Percentiles rank a stretch among this genome's conserved stretches.
phyloP scores from a whole-genome alignment of 2,329 filamentous ascomycete species.

The Xylariales sp. region DNA sequence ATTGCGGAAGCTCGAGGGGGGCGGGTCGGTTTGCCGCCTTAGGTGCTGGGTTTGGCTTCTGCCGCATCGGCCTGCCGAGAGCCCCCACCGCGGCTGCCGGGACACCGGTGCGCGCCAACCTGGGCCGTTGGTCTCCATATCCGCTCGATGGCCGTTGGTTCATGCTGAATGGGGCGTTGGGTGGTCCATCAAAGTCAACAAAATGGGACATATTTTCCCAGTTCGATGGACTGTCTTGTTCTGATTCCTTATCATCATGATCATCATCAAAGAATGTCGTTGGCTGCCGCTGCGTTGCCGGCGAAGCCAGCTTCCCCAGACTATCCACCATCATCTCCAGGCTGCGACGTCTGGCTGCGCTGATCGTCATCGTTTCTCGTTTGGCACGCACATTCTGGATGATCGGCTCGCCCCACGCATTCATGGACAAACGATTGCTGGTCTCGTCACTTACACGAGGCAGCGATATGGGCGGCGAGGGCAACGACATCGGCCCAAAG shows the following conservation, averaged over 20 bases:
- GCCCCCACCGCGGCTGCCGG: conserved; percentile 15
- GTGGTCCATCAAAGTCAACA: neutral
- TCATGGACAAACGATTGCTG: conserved; percentile 15
- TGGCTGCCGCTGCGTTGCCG: conserved; percentile 10
- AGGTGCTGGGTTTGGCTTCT: too few relatives aligned
- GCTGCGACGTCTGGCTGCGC: conserved; percentile 40
- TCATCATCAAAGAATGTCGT: too few relatives aligned
- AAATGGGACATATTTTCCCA: neutral
- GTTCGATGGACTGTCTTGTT: neutral
- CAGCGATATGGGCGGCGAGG: conserved; percentile 37
- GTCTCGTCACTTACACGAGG: conserved; percentile 35
- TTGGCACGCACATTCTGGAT: conserved; percentile 45
- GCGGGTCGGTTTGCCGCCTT: too few relatives aligned
- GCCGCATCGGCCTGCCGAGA: too few relatives aligned
- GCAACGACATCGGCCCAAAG: conserved; percentile 28
- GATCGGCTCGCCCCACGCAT: conserved; percentile 31
- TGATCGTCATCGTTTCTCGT: conserved; percentile 45
- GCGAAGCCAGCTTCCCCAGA: conserved; percentile 6
- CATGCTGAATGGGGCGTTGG: conserved; percentile 5
- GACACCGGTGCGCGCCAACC: conserved; percentile 10
- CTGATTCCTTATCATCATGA: conserved; percentile 6
- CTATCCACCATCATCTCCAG: conserved; percentile 43
- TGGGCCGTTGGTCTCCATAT: conserved; percentile 1
- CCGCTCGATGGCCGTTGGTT: conserved; percentile 6
- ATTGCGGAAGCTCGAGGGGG: too few relatives aligned